These are phyloP conservation scores for Aureobasidium sp. DNA, from an alignment of 2,329 filamentous ascomycete species.

Conservation along the genomic window DNA sequence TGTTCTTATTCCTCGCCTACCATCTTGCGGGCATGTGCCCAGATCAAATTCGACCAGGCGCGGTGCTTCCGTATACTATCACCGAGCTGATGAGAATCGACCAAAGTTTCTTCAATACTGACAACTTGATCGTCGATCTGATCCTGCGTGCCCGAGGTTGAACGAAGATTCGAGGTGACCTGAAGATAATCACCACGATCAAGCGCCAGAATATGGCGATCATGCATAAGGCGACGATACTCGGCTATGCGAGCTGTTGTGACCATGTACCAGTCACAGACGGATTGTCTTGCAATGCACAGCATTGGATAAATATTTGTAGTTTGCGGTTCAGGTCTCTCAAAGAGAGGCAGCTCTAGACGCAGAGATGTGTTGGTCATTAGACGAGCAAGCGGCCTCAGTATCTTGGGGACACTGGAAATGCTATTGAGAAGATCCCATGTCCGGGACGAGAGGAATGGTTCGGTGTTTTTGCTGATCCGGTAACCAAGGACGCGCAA, in stretches of 20 bases:
- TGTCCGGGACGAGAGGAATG: too few species aligned
- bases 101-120: not conserved
- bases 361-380: too few species aligned
- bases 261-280: not conserved
- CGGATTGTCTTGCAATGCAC: not conserved
- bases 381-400: too few species aligned
- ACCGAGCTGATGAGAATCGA: not conserved
- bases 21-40: too few species aligned
- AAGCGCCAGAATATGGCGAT: not conserved
- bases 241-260: not conserved
- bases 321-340: accelerated
- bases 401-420: not conserved
- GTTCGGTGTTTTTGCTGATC: not conserved
- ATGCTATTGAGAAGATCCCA: too few species aligned
- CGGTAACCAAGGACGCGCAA: not conserved
- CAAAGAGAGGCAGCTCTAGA: not conserved
- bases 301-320: not conserved
- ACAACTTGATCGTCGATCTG: too few species aligned
- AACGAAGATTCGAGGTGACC: not conserved
- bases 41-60: too few species aligned
- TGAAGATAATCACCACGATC: not conserved
- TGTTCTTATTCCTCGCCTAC: too few species aligned
- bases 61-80: too few species aligned
- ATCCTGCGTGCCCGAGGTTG: not conserved
- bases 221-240: not conserved